Evolutionary conservation across 2,329 filamentous ascomycete genomes (phyloP).

Genomic region (Sphaerulina vaccinii): DNA sequence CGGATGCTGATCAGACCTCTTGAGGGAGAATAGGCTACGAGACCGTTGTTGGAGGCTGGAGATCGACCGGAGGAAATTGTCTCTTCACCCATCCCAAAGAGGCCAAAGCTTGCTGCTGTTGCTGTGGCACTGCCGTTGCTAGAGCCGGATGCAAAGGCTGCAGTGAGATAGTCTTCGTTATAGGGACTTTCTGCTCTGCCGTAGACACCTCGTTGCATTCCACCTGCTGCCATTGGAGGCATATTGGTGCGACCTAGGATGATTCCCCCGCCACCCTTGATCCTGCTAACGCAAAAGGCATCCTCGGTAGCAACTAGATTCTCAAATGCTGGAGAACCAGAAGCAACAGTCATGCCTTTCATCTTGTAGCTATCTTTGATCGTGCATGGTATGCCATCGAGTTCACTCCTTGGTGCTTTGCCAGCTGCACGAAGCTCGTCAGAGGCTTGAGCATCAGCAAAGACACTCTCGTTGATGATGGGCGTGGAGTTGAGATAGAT

Average conservation of each 20-base stretch:
- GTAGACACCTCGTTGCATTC: constrained; percentile 58
- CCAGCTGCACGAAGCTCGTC: constrained; percentile 47
- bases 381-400: constrained; percentile 59
- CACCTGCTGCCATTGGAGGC: constrained; percentile 59
- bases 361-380: constrained; percentile 60
- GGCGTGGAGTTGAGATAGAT: constrained; percentile 50
- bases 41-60: constrained; percentile 57
- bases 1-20: constrained; percentile 52
- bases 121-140: constrained; percentile 58
- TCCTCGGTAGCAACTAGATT: constrained; percentile 53
- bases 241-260: constrained; percentile 59
- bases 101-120: constrained; percentile 51
- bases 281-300: constrained; percentile 49
- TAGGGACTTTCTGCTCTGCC: constrained; percentile 59
- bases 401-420: constrained; percentile 34
- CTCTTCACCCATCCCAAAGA: constrained; percentile 56
- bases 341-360: constrained; percentile 53
- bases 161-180: constrained; percentile 53
- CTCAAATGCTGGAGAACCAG: constrained; percentile 56
- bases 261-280: constrained; percentile 52
- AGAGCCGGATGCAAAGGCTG: constrained; percentile 57
- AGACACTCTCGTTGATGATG: constrained; percentile 47
- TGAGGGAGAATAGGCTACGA: constrained; percentile 58
- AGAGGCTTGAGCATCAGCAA: constrained; percentile 50
- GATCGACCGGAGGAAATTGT: constrained; percentile 58